phyloP scores from a whole-genome alignment of 139 green algal species.

The Chlamydomonas schloesseri region DNA sequence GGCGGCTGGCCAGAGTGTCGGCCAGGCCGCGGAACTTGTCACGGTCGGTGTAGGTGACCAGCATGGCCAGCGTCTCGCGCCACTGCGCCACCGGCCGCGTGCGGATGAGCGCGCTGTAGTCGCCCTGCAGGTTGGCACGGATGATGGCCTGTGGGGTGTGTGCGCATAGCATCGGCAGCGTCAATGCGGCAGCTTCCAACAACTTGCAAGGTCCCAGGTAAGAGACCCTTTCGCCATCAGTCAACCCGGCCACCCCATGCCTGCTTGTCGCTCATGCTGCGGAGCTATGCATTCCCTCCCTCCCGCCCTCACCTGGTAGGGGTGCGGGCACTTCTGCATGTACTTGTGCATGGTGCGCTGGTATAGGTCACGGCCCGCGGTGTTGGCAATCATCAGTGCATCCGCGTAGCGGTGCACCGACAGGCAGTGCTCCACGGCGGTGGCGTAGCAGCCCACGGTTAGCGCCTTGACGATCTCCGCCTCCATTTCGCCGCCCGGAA shows the following conservation, averaged over 20 bases:
- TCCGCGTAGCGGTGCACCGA: slow-evolving; percentile 88
- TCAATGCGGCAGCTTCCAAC: too few relatives aligned
- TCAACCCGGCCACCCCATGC: too few relatives aligned
- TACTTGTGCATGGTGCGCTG: slow-evolving; percentile 78
- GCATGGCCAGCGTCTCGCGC: slow-evolving; percentile 95
- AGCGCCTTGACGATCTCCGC: slow-evolving; percentile 87
- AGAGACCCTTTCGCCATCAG: too few relatives aligned
- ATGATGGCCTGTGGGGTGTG: slow-evolving; percentile 54
- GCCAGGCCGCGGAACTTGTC: slow-evolving; percentile 66
- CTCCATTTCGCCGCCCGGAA: slow-evolving; percentile 67
- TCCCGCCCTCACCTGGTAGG: slow-evolving; percentile 77
- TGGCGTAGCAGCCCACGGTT: slow-evolving; percentile 92
- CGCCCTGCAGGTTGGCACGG: slow-evolving; percentile 67
- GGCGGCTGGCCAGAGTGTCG: slow-evolving; percentile 75
- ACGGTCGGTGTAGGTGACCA: slow-evolving; percentile 87
- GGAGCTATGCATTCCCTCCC: too few relatives aligned
- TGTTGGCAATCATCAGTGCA: slow-evolving; percentile 91
- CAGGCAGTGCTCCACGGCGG: slow-evolving; percentile 91
- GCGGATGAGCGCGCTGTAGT: slow-evolving; percentile 87
- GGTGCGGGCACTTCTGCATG: slow-evolving; percentile 82
- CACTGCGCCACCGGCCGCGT: slow-evolving; percentile 84
- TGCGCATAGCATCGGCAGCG: too few relatives aligned
- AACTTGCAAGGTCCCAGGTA: too few relatives aligned
- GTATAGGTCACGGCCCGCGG: slow-evolving; percentile 65
- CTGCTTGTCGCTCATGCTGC: too few relatives aligned